Evolutionary conservation across 106 monocot species (phyloP).

Genomic region (Hemerocallis citrina): DNA sequence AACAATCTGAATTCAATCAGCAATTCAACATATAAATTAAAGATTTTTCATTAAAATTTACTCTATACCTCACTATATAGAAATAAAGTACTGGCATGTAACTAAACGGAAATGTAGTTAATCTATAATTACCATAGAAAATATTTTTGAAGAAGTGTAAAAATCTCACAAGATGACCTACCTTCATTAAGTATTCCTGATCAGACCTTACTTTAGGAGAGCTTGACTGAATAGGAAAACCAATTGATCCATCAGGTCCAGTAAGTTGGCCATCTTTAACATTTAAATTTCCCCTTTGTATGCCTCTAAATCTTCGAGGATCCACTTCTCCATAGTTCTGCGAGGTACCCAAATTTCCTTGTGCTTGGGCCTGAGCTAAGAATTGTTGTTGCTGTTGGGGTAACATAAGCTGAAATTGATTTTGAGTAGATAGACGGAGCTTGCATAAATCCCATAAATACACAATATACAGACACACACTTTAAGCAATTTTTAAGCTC

Average conservation of each 20-base stretch:
- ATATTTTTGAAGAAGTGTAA: too few species aligned
- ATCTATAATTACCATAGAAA: too few species aligned
- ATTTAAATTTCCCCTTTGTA: conserved; percentile 44
- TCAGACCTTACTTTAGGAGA: conserved; percentile 74
- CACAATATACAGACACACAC: too few species aligned
- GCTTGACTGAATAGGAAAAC: conserved; percentile 79
- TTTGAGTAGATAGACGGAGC: conserved; percentile 26
- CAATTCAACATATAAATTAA: too few species aligned
- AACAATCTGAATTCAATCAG: too few species aligned
- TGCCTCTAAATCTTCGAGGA: conserved; percentile 59
- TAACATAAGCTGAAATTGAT: conserved; percentile 74
- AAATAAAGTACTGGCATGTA: too few species aligned
- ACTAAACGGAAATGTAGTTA: too few species aligned
- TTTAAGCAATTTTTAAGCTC: too few species aligned
- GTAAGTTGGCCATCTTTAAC: conserved; percentile 74
- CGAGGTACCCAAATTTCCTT: conserved; percentile 45
- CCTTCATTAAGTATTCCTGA: conserved; percentile 84
- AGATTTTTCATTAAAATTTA: too few species aligned
- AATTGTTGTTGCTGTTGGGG: conserved; percentile 77
- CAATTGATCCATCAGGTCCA: conserved; percentile 70
- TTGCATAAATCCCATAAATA: too few species aligned
- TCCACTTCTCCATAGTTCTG: conserved; percentile 69
- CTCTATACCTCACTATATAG: too few species aligned
- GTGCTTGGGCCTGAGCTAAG: conserved; percentile 80
- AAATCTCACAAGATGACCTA: too few species aligned